A percentile compares a stretch with the other conserved stretches of the same genome.
Evolutionary conservation across 805 yeast genomes (phyloP).

Genomic region (Sugiyamaella mastotermitis): DNA sequence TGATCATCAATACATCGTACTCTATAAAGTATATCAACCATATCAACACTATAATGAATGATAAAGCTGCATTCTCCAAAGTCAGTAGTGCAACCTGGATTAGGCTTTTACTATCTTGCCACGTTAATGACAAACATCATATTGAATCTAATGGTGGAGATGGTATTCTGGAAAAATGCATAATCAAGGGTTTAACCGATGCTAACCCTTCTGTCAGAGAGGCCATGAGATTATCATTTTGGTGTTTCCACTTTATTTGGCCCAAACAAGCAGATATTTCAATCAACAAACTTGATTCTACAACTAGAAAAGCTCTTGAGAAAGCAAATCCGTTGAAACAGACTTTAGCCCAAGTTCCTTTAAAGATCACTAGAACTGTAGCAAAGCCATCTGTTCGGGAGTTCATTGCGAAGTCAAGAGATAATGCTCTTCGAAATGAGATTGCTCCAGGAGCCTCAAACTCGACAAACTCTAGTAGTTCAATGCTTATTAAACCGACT

Average conservation of each 20-base stretch:
- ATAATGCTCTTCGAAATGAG: no score
- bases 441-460: no score
- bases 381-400: constrained; percentile 14
- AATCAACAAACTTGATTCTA: constrained; percentile 36
- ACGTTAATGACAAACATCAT: constrained; percentile 33
- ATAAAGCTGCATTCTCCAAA: constrained; percentile 68
- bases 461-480: no score
- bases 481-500: no score
- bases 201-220: constrained; percentile 79
- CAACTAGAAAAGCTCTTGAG: constrained; percentile 54
- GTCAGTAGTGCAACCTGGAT: constrained; percentile 66
- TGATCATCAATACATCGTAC: constrained; percentile 52
- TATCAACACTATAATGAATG: constrained; percentile 48
- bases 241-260: constrained; percentile 57
- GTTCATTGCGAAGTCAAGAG: constrained; percentile 15
- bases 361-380: constrained; percentile 6
- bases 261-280: constrained; percentile 44
- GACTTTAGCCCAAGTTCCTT: not conserved
- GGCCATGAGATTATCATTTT: constrained; percentile 62
- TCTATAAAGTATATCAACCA: constrained; percentile 46
- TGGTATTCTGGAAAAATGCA: constrained; percentile 44
- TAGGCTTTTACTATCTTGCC: constrained; percentile 45
- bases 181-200: constrained; percentile 62
- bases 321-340: constrained; percentile 42
- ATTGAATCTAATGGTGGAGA: constrained; percentile 30